phyloP scores from a whole-genome alignment of 73 alveolate genomes.

The Diophrys appendiculata region DNA sequence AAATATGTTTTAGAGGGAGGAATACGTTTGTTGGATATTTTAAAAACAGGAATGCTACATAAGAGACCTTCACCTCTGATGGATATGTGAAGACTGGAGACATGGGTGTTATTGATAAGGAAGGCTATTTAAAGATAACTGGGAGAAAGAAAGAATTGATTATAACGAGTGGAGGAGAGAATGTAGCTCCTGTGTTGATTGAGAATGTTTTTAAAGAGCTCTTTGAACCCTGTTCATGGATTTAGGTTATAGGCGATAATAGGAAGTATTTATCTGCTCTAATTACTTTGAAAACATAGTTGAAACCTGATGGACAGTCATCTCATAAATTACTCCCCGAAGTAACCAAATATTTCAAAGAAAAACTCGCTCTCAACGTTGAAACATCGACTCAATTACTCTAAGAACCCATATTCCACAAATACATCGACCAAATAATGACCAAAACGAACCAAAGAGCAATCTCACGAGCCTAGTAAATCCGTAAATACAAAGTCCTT shows the following conservation, averaged over 20 bases:
- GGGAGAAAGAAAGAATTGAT: slow-evolving; percentile 70
- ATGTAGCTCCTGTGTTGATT: slow-evolving; percentile 62
- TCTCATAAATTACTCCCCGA: too few species aligned
- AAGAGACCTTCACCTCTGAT: slow-evolving; percentile 61
- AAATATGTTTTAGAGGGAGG: slow-evolving; percentile 80
- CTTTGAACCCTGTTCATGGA: slow-evolving; percentile 32
- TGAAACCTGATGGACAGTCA: too few species aligned
- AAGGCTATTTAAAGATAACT: slow-evolving; percentile 51
- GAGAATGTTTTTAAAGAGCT: slow-evolving; percentile 46
- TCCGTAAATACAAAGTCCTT: slow-evolving; percentile 71
- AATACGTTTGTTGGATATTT: slow-evolving; percentile 79
- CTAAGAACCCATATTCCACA: too few species aligned
- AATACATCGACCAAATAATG: too few species aligned
- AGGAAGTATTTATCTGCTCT: slow-evolving; percentile 42
- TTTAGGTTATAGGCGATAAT: slow-evolving; percentile 64
- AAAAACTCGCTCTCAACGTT: too few species aligned
- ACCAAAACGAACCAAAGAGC: slow-evolving; percentile 65
- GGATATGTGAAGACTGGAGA: slow-evolving; percentile 86
- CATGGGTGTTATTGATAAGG: slow-evolving; percentile 59
- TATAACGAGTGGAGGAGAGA: slow-evolving; percentile 74
- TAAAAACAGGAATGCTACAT: slow-evolving; percentile 68
- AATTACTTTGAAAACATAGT: slow-evolving; percentile 51
- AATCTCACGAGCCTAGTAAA: slow-evolving; percentile 71
- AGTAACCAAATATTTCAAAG: too few species aligned
- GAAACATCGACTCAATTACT: too few species aligned